phyloP scores from a whole-genome alignment of 352 stramenopile genomes.

The Globisporangium abappressorium region DNA sequence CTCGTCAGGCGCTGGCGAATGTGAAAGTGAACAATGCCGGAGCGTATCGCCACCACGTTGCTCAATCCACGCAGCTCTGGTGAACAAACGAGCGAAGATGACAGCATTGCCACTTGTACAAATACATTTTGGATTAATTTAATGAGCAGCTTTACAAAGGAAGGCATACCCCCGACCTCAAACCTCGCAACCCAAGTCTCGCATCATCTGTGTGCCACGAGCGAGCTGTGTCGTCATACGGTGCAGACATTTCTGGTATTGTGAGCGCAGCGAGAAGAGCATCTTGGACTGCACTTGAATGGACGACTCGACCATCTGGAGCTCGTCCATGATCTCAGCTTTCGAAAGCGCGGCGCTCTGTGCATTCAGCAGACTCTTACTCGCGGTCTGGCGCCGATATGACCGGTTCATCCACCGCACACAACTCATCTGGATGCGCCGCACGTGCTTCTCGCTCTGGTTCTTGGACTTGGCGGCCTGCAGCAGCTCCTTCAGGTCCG shows the following conservation, averaged over 20 bases:
- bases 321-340: slow-evolving; percentile 36
- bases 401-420: slow-evolving; percentile 68
- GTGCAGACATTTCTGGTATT: slow-evolving; percentile 50
- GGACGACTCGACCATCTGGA: slow-evolving; percentile 37
- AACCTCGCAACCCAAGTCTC: slow-evolving; percentile 22
- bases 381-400: slow-evolving; percentile 36
- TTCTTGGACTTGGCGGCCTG: slow-evolving; percentile 39
- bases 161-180: slow-evolving; percentile 10
- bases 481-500: slow-evolving; percentile 47
- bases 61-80: slow-evolving; percentile 60
- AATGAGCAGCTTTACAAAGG: neutral
- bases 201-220: slow-evolving; percentile 31
- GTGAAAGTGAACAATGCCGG: slow-evolving; percentile 71
- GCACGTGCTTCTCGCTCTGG: slow-evolving; percentile 48
- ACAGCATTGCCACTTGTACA: neutral
- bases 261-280: slow-evolving; percentile 47
- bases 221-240: slow-evolving; percentile 43
- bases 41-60: slow-evolving; percentile 61
- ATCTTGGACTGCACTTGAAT: slow-evolving; percentile 40
- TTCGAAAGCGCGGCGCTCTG: slow-evolving; percentile 45
- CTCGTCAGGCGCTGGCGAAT: slow-evolving; percentile 56
- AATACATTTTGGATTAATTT: slow-evolving; percentile 3
- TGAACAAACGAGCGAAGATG: slow-evolving; percentile 19
- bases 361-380: slow-evolving; percentile 30
- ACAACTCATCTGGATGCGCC: slow-evolving; percentile 64